Conservation (phyloP, 164 flowering plant genomes). For the Cinnamomum chago region DNA sequence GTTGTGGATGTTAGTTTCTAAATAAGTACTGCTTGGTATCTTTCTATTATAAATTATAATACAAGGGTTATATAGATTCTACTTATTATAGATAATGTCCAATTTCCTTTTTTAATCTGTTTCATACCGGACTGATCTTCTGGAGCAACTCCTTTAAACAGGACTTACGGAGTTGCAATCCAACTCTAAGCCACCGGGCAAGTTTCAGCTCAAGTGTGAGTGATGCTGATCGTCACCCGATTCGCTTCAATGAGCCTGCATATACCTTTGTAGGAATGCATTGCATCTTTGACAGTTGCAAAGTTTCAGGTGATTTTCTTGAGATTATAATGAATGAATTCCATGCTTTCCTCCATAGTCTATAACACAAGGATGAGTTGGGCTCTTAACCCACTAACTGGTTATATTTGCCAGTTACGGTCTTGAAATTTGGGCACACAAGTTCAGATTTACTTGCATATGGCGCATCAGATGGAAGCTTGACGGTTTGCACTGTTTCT, state of each 20-base stretch:
- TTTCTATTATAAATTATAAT: not conserved
- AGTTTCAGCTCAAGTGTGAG: slow-evolving; percentile 78
- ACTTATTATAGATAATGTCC: not conserved
- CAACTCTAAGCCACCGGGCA: slow-evolving; percentile 45
- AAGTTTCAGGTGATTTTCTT: slow-evolving; percentile 63
- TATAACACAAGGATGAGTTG: not conserved
- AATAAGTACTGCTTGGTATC: not conserved
- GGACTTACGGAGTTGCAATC: slow-evolving; percentile 62
- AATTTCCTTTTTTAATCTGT: not conserved
- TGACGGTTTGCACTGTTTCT: slow-evolving; percentile 85
- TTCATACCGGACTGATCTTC: not conserved
- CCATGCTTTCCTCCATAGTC: not conserved
- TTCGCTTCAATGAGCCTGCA: slow-evolving; percentile 70
- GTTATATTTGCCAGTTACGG: slow-evolving; percentile 60
- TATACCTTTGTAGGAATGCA: slow-evolving; percentile 99
- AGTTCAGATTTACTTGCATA: slow-evolving; percentile 96
- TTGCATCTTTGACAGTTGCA: slow-evolving; percentile 95
- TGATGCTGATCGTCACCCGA: slow-evolving; percentile 59
- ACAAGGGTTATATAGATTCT: not conserved
- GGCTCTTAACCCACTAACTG: slow-evolving; percentile 12
- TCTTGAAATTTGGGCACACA: slow-evolving; percentile 94
- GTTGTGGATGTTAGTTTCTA: not conserved
- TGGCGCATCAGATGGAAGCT: slow-evolving; percentile 97
- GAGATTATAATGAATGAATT: not conserved
- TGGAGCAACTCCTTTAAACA: slow-evolving; percentile 27